Percentiles rank a stretch among this genome's conserved stretches.
Evolutionary conservation across 2,329 filamentous ascomycete species (phyloP).

Genomic region (Ceratocystis cubensis): DNA sequence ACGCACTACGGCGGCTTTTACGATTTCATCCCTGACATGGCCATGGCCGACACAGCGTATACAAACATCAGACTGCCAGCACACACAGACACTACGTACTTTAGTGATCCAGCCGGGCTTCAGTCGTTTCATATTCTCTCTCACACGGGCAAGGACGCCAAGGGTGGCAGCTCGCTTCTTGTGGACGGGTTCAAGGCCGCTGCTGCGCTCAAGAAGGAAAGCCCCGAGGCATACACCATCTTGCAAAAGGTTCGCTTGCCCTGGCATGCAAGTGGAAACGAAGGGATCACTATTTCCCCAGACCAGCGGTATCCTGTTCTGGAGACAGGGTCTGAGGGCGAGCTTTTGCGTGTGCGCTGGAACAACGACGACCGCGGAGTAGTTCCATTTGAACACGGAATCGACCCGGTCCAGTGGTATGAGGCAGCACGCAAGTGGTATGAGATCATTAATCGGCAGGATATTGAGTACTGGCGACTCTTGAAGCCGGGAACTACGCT

Average conservation of each 20-base stretch:
- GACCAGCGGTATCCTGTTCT: slow-evolving; percentile 60
- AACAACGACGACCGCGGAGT: slow-evolving; percentile 81
- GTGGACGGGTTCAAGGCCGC: slow-evolving; percentile 79
- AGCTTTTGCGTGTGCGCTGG: slow-evolving; percentile 60
- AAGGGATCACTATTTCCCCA: slow-evolving; percentile 68
- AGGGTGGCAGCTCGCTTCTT: slow-evolving; percentile 66
- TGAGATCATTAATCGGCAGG: slow-evolving; percentile 49
- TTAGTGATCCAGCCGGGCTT: slow-evolving; percentile 78
- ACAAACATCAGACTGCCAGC: slow-evolving; percentile 69
- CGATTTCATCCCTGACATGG: slow-evolving; percentile 81
- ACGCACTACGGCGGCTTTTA: slow-evolving; percentile 77
- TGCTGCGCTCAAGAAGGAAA: slow-evolving; percentile 40
- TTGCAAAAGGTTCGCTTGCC: slow-evolving; percentile 49
- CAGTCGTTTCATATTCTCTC: slow-evolving; percentile 89
- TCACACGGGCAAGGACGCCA: slow-evolving; percentile 30
- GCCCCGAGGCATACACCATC: slow-evolving; percentile 42
- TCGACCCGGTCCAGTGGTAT: slow-evolving; percentile 57
- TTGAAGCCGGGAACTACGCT: slow-evolving; percentile 65
- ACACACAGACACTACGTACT: slow-evolving; percentile 94
- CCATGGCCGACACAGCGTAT: slow-evolving; percentile 82
- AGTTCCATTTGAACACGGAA: slow-evolving; percentile 41
- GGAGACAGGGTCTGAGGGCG: slow-evolving; percentile 29
- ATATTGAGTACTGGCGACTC: slow-evolving; percentile 68
- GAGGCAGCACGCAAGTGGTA: slow-evolving; percentile 63
- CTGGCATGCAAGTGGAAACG: slow-evolving; percentile 81